phyloP scores from a whole-genome alignment of 768 basidiomycete genomes.

The Hirschioporus abietinus region DNA sequence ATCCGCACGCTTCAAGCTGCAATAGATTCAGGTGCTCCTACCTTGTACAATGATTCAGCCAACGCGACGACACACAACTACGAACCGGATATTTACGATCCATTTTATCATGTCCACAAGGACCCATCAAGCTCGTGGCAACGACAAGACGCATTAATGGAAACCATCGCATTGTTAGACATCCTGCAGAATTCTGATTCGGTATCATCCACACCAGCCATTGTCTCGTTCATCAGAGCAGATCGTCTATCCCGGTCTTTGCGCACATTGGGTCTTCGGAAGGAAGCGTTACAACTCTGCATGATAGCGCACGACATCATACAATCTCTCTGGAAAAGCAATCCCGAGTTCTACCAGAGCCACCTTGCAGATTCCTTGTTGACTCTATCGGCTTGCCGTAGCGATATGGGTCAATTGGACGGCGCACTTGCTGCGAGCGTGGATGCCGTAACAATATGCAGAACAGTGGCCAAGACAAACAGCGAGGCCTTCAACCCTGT shows the following conservation, averaged over 20 bases:
- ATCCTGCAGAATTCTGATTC: neutral
- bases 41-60: neutral
- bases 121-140: neutral
- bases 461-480: neutral
- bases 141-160: neutral
- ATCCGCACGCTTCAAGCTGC: neutral
- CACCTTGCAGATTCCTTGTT: conserved; percentile 10
- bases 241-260: neutral
- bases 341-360: conserved; percentile 6
- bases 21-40: neutral
- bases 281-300: conserved; percentile 9
- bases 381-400: conserved; percentile 7
- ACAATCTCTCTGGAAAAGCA: conserved; percentile 7
- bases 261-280: neutral
- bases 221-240: neutral
- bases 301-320: conserved; percentile 7
- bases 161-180: neutral
- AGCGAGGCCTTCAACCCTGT: too few relatives aligned
- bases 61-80: neutral
- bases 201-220: neutral
- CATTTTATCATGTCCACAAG: neutral
- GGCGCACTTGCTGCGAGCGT: conserved; percentile 9
- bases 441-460: conserved; percentile 2
- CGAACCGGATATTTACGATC: neutral
- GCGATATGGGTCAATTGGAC: conserved; percentile 4